phyloP scores from a whole-genome alignment of 441 rosid genomes.

The Adansonia grandidieri region DNA sequence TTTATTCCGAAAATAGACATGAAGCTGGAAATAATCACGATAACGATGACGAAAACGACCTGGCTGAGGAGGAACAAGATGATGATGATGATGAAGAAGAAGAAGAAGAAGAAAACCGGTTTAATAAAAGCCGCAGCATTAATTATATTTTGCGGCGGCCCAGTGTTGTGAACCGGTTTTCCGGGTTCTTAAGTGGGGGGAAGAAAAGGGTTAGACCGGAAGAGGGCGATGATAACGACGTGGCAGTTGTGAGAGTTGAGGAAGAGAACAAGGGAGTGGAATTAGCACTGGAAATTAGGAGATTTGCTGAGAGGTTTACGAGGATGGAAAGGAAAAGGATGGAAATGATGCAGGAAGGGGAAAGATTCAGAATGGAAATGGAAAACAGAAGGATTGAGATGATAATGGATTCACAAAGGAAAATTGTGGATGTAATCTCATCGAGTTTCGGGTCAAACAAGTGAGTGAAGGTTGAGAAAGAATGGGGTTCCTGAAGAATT shows the following conservation, averaged over 20 bases:
- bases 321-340: constrained; percentile 56
- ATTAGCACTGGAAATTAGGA: constrained; percentile 47
- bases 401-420: constrained; percentile 50
- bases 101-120: constrained; percentile 19
- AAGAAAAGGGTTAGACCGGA: constrained; percentile 37
- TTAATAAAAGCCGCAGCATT: constrained; percentile 58
- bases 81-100: constrained; percentile 12
- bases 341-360: constrained; percentile 50
- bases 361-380: constrained; percentile 49
- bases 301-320: constrained; percentile 45
- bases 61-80: constrained; percentile 29
- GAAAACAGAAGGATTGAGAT: constrained; percentile 45
- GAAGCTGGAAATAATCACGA: neutral
- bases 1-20: constrained; percentile 17
- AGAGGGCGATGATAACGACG: constrained; percentile 28
- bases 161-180: constrained; percentile 50
- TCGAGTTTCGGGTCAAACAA: constrained; percentile 25
- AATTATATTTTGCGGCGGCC: constrained; percentile 60
- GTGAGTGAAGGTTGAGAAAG: neutral
- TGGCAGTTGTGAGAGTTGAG: constrained; percentile 10
- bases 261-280: constrained; percentile 35
- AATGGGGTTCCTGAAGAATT: neutral
- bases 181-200: constrained; percentile 34
- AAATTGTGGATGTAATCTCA: constrained; percentile 47
- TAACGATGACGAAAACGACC: constrained; percentile 21